A percentile compares a stretch with the other conserved stretches of the same genome.
These are phyloP conservation scores for Aspergillus ochraceus DNA, from an alignment of 2,329 filamentous ascomycete genomes.

Conservation along the genomic window DNA sequence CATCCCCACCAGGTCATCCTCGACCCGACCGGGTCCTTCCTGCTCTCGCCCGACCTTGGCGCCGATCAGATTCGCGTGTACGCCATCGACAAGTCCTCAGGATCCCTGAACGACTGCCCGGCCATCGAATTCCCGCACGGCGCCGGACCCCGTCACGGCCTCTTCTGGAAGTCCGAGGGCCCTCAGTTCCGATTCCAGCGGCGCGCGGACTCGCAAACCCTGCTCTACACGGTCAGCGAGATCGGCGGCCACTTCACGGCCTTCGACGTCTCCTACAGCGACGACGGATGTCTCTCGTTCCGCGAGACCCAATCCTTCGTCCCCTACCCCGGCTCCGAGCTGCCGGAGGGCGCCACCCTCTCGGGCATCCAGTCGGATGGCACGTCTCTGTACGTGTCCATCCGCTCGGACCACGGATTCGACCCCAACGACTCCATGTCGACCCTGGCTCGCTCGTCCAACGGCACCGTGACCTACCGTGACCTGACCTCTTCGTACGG, in stretches of 20 bases:
- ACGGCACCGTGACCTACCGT: constrained; percentile 59
- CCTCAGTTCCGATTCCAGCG: neutral
- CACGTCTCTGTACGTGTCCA: constrained; percentile 30
- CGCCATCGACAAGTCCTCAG: constrained; percentile 47
- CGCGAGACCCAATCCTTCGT: constrained; percentile 23
- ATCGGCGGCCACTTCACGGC: constrained; percentile 54
- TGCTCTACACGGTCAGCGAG: constrained; percentile 57
- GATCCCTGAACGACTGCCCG: constrained; percentile 48
- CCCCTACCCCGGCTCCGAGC: constrained; percentile 25
- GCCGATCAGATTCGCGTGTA: constrained; percentile 64
- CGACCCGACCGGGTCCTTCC: constrained; percentile 64
- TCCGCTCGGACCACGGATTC: constrained; percentile 33
- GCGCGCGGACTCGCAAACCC: constrained; percentile 13
- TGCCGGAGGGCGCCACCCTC: constrained; percentile 29
- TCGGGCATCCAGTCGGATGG: constrained; percentile 27
- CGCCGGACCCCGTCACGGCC: constrained; percentile 64
- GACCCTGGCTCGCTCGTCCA: constrained; percentile 47
- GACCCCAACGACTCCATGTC: constrained; percentile 31
- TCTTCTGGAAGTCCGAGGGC: constrained; percentile 49
- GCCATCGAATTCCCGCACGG: constrained; percentile 48
- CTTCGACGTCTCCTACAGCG: constrained; percentile 40
- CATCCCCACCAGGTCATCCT: constrained; percentile 66
- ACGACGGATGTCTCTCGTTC: constrained; percentile 29
- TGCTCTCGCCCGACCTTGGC: constrained; percentile 67
- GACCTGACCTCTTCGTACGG: constrained; percentile 66